These are phyloP conservation scores for Eremochloa ophiuroides DNA, from an alignment of 176 grass and related monocot species.

Conservation along the genomic window DNA sequence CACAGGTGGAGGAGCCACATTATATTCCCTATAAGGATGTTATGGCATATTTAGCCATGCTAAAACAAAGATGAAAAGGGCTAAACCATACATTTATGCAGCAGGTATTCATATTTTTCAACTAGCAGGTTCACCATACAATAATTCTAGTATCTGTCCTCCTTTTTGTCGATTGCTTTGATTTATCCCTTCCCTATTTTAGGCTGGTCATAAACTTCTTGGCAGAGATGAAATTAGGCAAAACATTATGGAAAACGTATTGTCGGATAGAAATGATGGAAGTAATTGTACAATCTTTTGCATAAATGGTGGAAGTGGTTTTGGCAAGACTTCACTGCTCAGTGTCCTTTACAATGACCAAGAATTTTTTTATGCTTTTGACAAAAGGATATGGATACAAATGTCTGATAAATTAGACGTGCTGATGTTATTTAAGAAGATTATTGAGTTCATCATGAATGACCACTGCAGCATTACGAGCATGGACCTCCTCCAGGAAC, in stretches of 20 bases:
- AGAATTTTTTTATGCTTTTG: constrained; percentile 1
- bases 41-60: neutral
- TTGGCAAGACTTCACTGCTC: constrained; percentile 31
- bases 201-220: neutral
- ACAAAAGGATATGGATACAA: constrained; percentile 18
- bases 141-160: neutral
- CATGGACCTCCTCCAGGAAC: neutral
- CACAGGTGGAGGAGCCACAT: no score
- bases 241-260: neutral
- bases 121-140: neutral
- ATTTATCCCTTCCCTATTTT: neutral
- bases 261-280: neutral
- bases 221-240: neutral
- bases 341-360: constrained; percentile 18
- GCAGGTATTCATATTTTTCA: neutral
- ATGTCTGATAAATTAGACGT: constrained; percentile 4
- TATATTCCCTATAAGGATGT: neutral
- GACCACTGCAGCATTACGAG: neutral
- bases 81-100: neutral
- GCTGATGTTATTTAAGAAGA: neutral
- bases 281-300: neutral
- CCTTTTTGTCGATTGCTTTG: neutral
- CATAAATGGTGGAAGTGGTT: neutral
- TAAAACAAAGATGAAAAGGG: neutral
- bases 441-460: neutral